Evolutionary conservation across 495 filamentous ascomycete genomes (phyloP).

Genomic region (Bathelium albidoporum): DNA sequence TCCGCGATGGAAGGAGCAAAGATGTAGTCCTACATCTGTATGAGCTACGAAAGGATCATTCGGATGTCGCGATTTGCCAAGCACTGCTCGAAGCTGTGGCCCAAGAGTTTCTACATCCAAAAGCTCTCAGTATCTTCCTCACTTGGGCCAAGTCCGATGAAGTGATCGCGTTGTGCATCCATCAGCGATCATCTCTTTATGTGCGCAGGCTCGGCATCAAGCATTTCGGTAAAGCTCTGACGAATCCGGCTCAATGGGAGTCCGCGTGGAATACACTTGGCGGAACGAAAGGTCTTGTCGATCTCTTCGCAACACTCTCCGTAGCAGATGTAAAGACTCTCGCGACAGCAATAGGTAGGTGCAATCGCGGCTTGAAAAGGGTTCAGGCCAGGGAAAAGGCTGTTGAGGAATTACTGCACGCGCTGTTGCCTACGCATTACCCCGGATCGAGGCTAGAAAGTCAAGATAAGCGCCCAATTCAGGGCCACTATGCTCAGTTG

Average conservation of each 20-base stretch:
- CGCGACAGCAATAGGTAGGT: constrained; percentile 11
- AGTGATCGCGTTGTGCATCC: background rate
- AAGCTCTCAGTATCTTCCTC: background rate
- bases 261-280: constrained; percentile 13
- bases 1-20: background rate
- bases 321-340: constrained; percentile 19
- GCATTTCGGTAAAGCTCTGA: background rate
- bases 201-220: background rate
- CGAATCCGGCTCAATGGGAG: constrained; percentile 7
- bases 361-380: background rate
- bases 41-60: background rate
- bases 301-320: constrained; percentile 15
- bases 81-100: background rate
- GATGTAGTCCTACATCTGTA: background rate
- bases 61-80: background rate
- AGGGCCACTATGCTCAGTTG: constrained; percentile 17
- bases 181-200: background rate
- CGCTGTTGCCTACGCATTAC: constrained; percentile 19
- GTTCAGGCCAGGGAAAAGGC: background rate
- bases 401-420: constrained; percentile 4
- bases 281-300: constrained; percentile 16
- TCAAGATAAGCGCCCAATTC: constrained; percentile 18
- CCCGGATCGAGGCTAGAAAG: constrained; percentile 15
- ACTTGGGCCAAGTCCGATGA: background rate
- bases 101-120: background rate